Evolutionary conservation across 2,329 filamentous ascomycete species (phyloP).

Genomic region (Pezicula carpinea): DNA sequence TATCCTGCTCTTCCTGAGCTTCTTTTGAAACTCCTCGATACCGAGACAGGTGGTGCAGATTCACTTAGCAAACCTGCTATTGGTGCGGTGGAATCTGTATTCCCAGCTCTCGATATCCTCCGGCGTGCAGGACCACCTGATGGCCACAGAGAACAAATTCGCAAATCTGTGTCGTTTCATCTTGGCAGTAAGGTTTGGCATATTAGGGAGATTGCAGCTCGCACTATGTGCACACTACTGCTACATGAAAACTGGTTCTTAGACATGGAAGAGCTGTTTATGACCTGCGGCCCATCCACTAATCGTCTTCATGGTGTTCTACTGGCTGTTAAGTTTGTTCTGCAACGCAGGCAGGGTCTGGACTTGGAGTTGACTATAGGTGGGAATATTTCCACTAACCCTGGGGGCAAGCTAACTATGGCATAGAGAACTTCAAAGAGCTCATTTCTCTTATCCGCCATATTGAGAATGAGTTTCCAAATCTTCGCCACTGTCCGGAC

Average conservation of each 20-base stretch:
- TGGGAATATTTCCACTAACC: slow-evolving; percentile 27
- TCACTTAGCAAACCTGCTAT: slow-evolving; percentile 24
- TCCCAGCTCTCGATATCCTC: slow-evolving; percentile 78
- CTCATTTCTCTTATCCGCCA: too few relatives aligned
- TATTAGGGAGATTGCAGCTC: slow-evolving; percentile 73
- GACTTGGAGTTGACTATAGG: slow-evolving; percentile 41
- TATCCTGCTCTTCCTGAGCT: slow-evolving; percentile 62
- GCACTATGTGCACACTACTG: slow-evolving; percentile 63
- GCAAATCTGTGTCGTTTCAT: slow-evolving; percentile 54
- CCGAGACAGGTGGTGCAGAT: slow-evolving; percentile 8
- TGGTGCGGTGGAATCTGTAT: slow-evolving; percentile 63
- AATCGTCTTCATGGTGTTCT: slow-evolving; percentile 57
- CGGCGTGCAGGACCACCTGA: slow-evolving; percentile 65
- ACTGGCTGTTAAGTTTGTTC: slow-evolving; percentile 49
- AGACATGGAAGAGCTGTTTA: slow-evolving; percentile 29
- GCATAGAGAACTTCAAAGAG: slow-evolving; percentile 22
- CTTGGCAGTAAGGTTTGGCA: slow-evolving; percentile 72
- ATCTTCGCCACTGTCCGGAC: neutral
- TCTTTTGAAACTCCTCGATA: slow-evolving; percentile 55
- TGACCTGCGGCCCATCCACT: slow-evolving; percentile 29
- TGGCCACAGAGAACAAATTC: slow-evolving; percentile 48
- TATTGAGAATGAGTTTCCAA: too few relatives aligned
- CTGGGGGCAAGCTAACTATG: slow-evolving; percentile 11
- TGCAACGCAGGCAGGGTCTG: slow-evolving; percentile 42
- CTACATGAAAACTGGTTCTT: slow-evolving; percentile 45